Percentiles rank a stretch among this genome's conserved stretches.
These are phyloP conservation scores for Yamadazyma epiphylla DNA, from an alignment of 1,139 yeast genomes.

Conservation along the genomic window DNA sequence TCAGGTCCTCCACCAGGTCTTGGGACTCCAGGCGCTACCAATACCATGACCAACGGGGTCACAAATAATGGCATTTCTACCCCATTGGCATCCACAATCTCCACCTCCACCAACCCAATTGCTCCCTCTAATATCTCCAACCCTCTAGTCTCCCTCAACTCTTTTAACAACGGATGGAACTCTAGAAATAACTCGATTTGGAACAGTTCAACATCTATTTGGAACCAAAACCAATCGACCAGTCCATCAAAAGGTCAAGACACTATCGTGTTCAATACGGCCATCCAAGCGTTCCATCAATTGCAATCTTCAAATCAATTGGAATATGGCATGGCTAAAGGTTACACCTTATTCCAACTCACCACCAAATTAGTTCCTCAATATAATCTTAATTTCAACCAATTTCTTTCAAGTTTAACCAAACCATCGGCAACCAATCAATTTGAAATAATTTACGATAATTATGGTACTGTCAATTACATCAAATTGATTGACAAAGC, in stretches of 20 bases:
- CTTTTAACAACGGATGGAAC: conserved; percentile 3
- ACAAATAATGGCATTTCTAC: too few relatives aligned
- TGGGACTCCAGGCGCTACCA: too few relatives aligned
- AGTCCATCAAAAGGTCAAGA: not conserved
- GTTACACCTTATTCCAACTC: conserved; percentile 29
- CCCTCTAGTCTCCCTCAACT: not conserved
- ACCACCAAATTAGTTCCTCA: conserved; percentile 25
- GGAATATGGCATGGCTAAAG: conserved; percentile 38
- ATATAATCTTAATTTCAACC: conserved; percentile 33
- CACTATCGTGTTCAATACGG: conserved; percentile 17
- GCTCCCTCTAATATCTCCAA: too few relatives aligned
- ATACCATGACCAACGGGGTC: too few relatives aligned
- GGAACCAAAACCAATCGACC: conserved; percentile 7
- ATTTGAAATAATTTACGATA: conserved; percentile 48
- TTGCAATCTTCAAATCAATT: conserved; percentile 29
- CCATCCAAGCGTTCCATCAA: conserved; percentile 32
- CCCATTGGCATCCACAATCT: too few relatives aligned
- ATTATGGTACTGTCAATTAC: conserved; percentile 44
- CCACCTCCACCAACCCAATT: too few relatives aligned
- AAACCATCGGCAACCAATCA: conserved; percentile 17
- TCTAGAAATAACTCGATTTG: conserved; percentile 32
- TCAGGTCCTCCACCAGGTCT: too few relatives aligned
- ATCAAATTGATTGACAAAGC: conserved; percentile 22
- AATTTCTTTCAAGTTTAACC: conserved; percentile 38
- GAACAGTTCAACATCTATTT: conserved; percentile 17